These are phyloP conservation scores for Calocybe gambosa DNA, from an alignment of 1,284 basidiomycete species.

Conservation along the genomic window DNA sequence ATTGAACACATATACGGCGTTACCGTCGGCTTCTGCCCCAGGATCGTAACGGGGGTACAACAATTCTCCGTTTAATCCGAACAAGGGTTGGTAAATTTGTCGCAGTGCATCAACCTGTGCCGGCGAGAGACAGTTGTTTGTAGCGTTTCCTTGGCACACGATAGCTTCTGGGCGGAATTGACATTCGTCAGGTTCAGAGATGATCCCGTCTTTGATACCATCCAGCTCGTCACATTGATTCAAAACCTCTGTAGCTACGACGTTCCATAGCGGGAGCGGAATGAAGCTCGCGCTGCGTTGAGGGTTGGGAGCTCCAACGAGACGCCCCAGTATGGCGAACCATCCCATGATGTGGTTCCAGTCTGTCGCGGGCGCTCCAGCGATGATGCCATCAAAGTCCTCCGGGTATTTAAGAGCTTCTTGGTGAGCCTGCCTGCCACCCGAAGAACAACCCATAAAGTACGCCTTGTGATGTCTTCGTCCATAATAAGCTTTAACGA, in stretches of 20 bases:
- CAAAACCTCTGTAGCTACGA: slow-evolving; percentile 7
- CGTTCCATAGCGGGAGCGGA: slow-evolving; percentile 4
- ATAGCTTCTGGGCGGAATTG: slow-evolving; percentile 5
- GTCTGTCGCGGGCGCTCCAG: slow-evolving; percentile 4
- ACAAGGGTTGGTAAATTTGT: slow-evolving; percentile 8
- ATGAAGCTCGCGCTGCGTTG: slow-evolving; percentile 6
- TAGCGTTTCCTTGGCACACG: not conserved
- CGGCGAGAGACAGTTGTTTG: not conserved
- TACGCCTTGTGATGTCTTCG: slow-evolving; percentile 7
- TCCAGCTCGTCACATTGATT: slow-evolving; percentile 10
- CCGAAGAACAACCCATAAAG: slow-evolving; percentile 9
- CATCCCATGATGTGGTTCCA: slow-evolving; percentile 5
- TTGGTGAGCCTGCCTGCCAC: slow-evolving; percentile 7
- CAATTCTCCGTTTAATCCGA: not conserved
- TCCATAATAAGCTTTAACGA: slow-evolving; percentile 9
- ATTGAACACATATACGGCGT: not conserved
- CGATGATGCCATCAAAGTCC: slow-evolving; percentile 13
- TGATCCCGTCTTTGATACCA: slow-evolving; percentile 10
- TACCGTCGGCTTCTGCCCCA: slow-evolving; percentile 5
- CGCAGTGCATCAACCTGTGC: slow-evolving; percentile 5
- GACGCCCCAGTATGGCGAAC: slow-evolving; percentile 1
- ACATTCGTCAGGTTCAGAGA: slow-evolving; percentile 9
- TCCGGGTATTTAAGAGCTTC: slow-evolving; percentile 11
- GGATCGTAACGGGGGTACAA: slow-evolving; percentile 13
- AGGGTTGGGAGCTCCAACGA: slow-evolving; percentile 8